Evolutionary conservation across 805 yeast species (phyloP), one percentile per base, ranked within the genome.

Genomic region (Scheffersomyces coipomensis): DNA sequence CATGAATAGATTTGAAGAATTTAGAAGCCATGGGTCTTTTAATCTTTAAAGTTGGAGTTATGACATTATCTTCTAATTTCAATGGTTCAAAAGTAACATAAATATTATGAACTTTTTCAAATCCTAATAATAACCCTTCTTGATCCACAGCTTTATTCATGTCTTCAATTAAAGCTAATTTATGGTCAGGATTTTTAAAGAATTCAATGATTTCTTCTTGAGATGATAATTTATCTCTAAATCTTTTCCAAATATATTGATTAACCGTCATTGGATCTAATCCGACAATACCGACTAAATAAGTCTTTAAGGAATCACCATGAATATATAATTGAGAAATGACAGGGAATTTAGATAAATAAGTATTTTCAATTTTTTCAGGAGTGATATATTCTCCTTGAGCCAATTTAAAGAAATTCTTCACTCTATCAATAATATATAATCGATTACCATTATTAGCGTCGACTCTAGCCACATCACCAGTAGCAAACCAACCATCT

Each of bases 401-500:
- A n/a, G 68, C 59, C 38, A 65, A 52, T 53, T 79, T 54, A 65
- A 73, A 52, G 66, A 60, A 44, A 71, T 81, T 42, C 66, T 70
- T 49, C 54, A 64, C 68, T 27, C 70, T 46, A 51, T 80, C 85
- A 38, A 80, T 74, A 42, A 81, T 75, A 45, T 49, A 60, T 52
- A 51, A 43, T 42, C 58, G 48, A 25, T 43, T 43, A 18, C 77
- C 75, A 25, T 40, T 39, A 13, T 35, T 37, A 2, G 42, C 35
- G 34, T 49, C 51, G 29, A 64, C 45, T 15, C 44, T 42, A 10
- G 64, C 70, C 29, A 66, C 53, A 54, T 81, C 86, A 21, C 86
- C 86, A 17, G 85, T 78, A 39, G 62, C 61, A 50, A 79, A 68
- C 82, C 83, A 80, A 5, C 76, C 78, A 16, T 75, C 77, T 2